Conservation (phyloP, 2,329 filamentous ascomycete genomes). For the Cordyceps javanica region DNA sequence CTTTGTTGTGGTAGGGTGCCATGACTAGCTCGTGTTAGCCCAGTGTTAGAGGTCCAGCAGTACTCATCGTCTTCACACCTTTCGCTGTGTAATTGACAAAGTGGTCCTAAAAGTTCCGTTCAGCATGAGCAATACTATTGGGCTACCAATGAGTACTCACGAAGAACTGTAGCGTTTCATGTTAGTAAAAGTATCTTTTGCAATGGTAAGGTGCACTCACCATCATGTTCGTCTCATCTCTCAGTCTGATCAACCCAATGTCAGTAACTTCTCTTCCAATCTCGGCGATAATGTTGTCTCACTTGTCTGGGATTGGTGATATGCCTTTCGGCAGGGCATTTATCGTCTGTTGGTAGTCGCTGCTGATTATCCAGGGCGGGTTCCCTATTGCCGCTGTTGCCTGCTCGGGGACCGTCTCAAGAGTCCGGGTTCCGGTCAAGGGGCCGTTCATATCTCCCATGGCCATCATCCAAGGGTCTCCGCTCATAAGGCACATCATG, state of each 20-base stretch:
- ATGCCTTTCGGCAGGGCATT: not conserved
- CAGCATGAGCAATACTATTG: slow-evolving; percentile 1
- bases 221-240: slow-evolving; percentile 76
- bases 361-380: not conserved
- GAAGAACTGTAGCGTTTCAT: slow-evolving; percentile 35
- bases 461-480: not conserved
- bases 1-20: slow-evolving; percentile 44
- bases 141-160: slow-evolving; percentile 26
- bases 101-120: slow-evolving; percentile 36
- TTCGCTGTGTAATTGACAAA: slow-evolving; percentile 76
- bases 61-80: slow-evolving; percentile 43
- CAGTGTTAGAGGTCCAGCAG: not conserved
- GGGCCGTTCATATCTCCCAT: not conserved
- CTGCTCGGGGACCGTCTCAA: not conserved
- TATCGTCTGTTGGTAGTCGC: not conserved
- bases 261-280: not conserved
- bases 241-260: slow-evolving; percentile 33
- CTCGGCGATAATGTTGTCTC: not conserved
- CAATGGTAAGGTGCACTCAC: slow-evolving; percentile 22
- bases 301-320: slow-evolving; percentile 7
- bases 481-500: not conserved
- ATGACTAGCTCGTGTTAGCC: slow-evolving; percentile 36
- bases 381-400: not conserved
- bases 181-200: slow-evolving; percentile 17
- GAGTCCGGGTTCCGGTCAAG: not conserved